phyloP scores from a whole-genome alignment of 164 flowering plant species.

The Sextonia rubra region DNA sequence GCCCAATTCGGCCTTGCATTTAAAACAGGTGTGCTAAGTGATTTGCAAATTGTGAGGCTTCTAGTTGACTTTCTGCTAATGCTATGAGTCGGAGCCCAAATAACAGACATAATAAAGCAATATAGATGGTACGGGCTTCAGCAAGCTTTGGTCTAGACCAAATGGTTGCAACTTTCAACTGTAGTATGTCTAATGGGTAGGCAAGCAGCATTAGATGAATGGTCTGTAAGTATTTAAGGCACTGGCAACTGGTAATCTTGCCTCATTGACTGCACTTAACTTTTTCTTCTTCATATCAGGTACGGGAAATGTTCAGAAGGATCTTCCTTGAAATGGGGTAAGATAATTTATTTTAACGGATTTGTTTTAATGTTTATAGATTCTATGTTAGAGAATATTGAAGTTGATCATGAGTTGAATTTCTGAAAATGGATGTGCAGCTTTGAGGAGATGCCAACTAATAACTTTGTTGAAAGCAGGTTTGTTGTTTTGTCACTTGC shows the following conservation, averaged over 20 bases:
- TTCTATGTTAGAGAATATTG: neutral
- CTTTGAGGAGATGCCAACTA: conserved; percentile 98
- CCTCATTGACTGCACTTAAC: neutral
- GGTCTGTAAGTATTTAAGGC: neutral
- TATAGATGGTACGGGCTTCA: too few species aligned
- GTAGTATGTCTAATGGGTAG: too few species aligned
- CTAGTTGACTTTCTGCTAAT: too few species aligned
- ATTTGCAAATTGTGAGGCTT: too few species aligned
- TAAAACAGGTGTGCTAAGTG: too few species aligned
- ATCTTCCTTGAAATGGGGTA: conserved; percentile 92
- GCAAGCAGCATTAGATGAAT: neutral
- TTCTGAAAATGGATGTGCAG: conserved; percentile 37
- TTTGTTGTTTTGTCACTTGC: conserved; percentile 10
- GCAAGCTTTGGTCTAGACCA: too few species aligned
- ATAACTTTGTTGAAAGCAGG: conserved; percentile 94
- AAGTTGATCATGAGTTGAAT: neutral
- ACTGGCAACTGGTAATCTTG: neutral
- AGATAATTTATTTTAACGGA: conserved; percentile 7
- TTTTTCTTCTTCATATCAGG: conserved; percentile 35
- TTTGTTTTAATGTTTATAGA: neutral
- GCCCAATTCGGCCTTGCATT: too few species aligned
- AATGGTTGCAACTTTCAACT: too few species aligned
- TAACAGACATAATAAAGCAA: too few species aligned
- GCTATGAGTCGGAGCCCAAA: too few species aligned
- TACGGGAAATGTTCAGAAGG: conserved; percentile 55